Evolutionary conservation across 2,329 filamentous ascomycete genomes (phyloP).

Genomic region (Escovopsis weberi): DNA sequence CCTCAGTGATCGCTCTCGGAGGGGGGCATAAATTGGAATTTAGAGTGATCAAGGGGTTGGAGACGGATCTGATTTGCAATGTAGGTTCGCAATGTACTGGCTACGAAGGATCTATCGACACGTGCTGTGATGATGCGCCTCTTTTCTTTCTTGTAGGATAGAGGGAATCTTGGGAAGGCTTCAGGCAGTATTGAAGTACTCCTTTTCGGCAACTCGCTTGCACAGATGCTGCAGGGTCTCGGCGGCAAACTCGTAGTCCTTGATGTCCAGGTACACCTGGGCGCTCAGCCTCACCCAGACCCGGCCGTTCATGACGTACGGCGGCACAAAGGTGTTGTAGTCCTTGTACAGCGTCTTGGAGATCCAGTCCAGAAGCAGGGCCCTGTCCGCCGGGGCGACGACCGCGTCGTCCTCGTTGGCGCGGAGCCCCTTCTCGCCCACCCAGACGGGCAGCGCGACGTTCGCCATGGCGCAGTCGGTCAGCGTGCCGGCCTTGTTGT

Average conservation of each 20-base stretch:
- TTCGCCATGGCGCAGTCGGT: slow-evolving; percentile 58
- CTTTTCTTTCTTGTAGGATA: no score
- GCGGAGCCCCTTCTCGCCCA: slow-evolving; percentile 10
- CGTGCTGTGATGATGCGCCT: no score
- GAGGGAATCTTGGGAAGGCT: no score
- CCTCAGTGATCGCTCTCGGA: no score
- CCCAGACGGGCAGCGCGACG: slow-evolving; percentile 52
- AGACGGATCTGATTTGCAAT: no score
- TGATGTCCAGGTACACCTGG: slow-evolving; percentile 70
- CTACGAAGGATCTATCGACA: no score
- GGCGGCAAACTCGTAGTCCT: slow-evolving; percentile 62
- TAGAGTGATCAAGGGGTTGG: no score
- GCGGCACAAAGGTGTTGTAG: slow-evolving; percentile 57
- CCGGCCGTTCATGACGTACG: slow-evolving; percentile 44
- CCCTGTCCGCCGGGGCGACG: slow-evolving; percentile 17
- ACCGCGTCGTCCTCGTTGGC: slow-evolving; percentile 16
- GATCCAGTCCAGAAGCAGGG: slow-evolving; percentile 42
- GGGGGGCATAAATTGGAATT: no score
- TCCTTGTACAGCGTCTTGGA: slow-evolving; percentile 35
- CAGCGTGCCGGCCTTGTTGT: slow-evolving; percentile 48
- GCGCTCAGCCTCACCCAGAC: slow-evolving; percentile 64
- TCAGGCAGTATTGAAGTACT: slow-evolving; percentile 12
- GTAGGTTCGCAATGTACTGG: no score
- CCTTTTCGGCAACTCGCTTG: slow-evolving; percentile 23
- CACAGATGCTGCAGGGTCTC: slow-evolving; percentile 37